phyloP scores from a whole-genome alignment of 768 basidiomycete species.

The Amanita polypyramis region DNA sequence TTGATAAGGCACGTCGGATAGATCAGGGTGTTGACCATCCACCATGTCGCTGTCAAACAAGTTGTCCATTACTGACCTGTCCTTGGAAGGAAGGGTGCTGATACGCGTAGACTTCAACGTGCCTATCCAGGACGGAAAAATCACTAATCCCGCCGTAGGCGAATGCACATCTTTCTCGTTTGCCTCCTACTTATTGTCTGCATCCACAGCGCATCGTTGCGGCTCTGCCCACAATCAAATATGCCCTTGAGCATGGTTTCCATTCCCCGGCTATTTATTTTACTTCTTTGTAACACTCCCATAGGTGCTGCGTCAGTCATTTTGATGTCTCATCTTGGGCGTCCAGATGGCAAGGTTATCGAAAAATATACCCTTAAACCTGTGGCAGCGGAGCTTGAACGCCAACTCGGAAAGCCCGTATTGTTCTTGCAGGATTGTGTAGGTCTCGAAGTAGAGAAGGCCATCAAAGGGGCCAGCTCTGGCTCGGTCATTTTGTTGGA shows the following conservation, averaged over 20 bases:
- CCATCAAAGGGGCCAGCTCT: slow-evolving; percentile 50
- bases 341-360: slow-evolving; percentile 87
- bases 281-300: slow-evolving; percentile 9
- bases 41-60: slow-evolving; percentile 94
- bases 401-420: slow-evolving; percentile 61
- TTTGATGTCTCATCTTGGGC: slow-evolving; percentile 97
- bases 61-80: slow-evolving; percentile 84
- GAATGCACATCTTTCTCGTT: slow-evolving; percentile 10
- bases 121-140: slow-evolving; percentile 80
- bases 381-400: slow-evolving; percentile 71
- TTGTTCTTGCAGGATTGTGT: slow-evolving; percentile 81
- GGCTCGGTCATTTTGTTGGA: slow-evolving; percentile 87
- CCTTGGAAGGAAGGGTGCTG: slow-evolving; percentile 81
- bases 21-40: slow-evolving; percentile 2
- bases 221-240: slow-evolving; percentile 90
- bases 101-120: slow-evolving; percentile 97
- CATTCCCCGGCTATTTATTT: slow-evolving; percentile 5
- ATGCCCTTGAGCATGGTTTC: slow-evolving; percentile 75
- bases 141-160: slow-evolving; percentile 93
- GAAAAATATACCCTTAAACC: slow-evolving; percentile 87
- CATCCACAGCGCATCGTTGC: slow-evolving; percentile 81
- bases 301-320: slow-evolving; percentile 73
- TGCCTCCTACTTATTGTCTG: slow-evolving; percentile 10
- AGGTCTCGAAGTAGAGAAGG: slow-evolving; percentile 74
- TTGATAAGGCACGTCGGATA: background rate